Evolutionary conservation across 345 rosid genomes (phyloP), one percentile per base, ranked within the genome.

Genomic region (Lagerstroemia speciosa): DNA sequence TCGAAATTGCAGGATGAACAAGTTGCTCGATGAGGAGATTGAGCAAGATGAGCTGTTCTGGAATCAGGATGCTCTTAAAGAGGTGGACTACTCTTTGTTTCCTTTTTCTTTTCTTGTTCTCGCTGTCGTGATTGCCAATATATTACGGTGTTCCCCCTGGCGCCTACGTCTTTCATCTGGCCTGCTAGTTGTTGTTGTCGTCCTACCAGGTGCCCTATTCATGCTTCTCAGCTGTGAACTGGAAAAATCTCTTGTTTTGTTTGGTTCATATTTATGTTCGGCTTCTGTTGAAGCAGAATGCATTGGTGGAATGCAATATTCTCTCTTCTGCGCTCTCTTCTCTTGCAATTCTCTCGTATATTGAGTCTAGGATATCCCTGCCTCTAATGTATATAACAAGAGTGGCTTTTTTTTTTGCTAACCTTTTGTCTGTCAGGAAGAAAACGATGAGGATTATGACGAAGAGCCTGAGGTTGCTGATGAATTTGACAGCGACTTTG

Each of bases 21-120:
- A 84, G 82, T 72, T 93, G 83, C 85, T 93, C 48, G 94, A 91
- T 64, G 96, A 91, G 7, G 98, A 93, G 75, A 31, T 69, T 38
- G 96, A 91, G 79, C 94, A 91, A 65, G 98, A 93, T 60, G 98
- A 93, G 72, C 53, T 67, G 77, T 93, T 93, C 74, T 93, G 98
- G 98, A 93, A 82, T 72, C 98, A 93, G 78, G 97, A 91, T 31
- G 96, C 96, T 72, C 97, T 93, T 32, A 89, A 86, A 83, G 98
- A 90, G 84, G 96, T 91, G 30, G 0, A 7, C 61, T 45, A 16
- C 58, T 46, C 60, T 30, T 27, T 29, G 7, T n/a, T 53, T 24
- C 3, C 16, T 20, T 50, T 26, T 20, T 67, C 10, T 27, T 52
- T 34, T 22, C 37, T 24, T 52, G 15, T 4, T 50, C 2, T 50